These are phyloP conservation scores for Alternaria triticina DNA, from an alignment of 2,329 filamentous ascomycete species.

Conservation along the genomic window DNA sequence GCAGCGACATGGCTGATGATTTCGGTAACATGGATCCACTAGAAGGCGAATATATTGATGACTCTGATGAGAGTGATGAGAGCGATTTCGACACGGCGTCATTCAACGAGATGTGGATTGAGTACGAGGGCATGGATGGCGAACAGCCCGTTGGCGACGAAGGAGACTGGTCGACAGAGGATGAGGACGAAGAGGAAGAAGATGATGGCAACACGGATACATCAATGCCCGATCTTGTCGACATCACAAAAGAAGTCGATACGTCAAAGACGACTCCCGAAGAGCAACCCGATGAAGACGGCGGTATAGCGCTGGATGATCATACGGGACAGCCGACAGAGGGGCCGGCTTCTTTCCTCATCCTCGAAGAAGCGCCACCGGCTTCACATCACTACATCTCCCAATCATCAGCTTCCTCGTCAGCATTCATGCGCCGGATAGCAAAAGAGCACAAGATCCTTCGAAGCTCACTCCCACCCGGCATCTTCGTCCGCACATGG, in stretches of 20 bases:
- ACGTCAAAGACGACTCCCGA: slow-evolving; percentile 48
- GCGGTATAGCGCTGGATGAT: slow-evolving; percentile 8
- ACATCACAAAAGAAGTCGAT: slow-evolving; percentile 23
- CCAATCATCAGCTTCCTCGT: slow-evolving; percentile 48
- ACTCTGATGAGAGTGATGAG: slow-evolving; percentile 41
- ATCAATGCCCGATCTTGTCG: slow-evolving; percentile 39
- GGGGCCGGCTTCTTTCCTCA: slow-evolving; percentile 36
- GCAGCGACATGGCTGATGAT: slow-evolving; percentile 50
- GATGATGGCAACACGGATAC: slow-evolving; percentile 41
- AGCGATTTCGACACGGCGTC: slow-evolving; percentile 43
- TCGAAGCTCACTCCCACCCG: slow-evolving; percentile 58
- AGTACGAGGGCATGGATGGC: slow-evolving; percentile 47
- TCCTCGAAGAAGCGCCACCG: slow-evolving; percentile 46
- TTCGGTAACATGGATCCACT: slow-evolving; percentile 30
- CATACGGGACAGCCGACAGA: slow-evolving; percentile 8
- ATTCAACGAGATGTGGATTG: slow-evolving; percentile 48
- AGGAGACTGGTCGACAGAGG: slow-evolving; percentile 47
- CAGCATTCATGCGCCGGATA: slow-evolving; percentile 57
- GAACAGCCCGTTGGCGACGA: slow-evolving; percentile 40
- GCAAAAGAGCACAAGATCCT: slow-evolving; percentile 66
- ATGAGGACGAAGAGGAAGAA: slow-evolving; percentile 44
- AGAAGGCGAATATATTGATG: slow-evolving; percentile 39
- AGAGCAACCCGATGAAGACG: slow-evolving; percentile 4
- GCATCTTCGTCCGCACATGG: slow-evolving; percentile 66
- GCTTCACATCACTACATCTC: slow-evolving; percentile 50